A percentile compares a stretch with the other conserved stretches of the same genome.
These are phyloP conservation scores for Boletus reticulatus DNA, from an alignment of 768 basidiomycete species.

Conservation along the genomic window DNA sequence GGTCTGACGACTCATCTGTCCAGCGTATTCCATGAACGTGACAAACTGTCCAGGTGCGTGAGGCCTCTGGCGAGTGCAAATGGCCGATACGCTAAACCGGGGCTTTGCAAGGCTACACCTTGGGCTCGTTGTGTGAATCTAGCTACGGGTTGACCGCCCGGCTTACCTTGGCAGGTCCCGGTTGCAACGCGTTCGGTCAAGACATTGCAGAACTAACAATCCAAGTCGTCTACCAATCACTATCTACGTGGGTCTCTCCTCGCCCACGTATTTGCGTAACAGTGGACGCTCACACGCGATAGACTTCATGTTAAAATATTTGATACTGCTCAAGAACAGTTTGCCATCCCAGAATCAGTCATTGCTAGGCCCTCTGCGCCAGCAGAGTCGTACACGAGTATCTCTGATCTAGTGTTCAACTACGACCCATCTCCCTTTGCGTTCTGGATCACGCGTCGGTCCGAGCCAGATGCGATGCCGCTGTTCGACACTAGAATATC, in stretches of 20 bases:
- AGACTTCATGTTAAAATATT: constrained; percentile 68
- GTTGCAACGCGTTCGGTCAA: constrained; percentile 62
- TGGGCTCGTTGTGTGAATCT: constrained; percentile 42
- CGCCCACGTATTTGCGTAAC: not conserved
- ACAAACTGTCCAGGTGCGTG: constrained; percentile 28
- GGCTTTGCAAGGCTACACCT: constrained; percentile 46
- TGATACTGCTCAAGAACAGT: constrained; percentile 59
- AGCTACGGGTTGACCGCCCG: constrained; percentile 50
- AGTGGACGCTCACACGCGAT: not conserved
- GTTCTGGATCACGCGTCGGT: constrained; percentile 75
- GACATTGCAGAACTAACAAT: constrained; percentile 58
- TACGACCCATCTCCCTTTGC: constrained; percentile 62
- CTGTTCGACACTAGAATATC: constrained; percentile 67
- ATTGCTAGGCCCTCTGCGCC: constrained; percentile 42
- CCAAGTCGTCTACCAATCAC: constrained; percentile 60
- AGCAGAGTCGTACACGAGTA: constrained; percentile 30
- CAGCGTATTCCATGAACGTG: constrained; percentile 24
- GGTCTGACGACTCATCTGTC: not conserved
- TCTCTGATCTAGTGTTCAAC: constrained; percentile 67
- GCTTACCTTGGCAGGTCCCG: constrained; percentile 48
- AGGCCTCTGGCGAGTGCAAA: not conserved
- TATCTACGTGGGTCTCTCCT: constrained; percentile 37
- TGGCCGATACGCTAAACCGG: not conserved
- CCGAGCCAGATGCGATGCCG: constrained; percentile 48
- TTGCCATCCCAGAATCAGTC: constrained; percentile 56